Evolutionary conservation across 257 asterid genomes (phyloP).

Genomic region (Fraxinus excelsior): DNA sequence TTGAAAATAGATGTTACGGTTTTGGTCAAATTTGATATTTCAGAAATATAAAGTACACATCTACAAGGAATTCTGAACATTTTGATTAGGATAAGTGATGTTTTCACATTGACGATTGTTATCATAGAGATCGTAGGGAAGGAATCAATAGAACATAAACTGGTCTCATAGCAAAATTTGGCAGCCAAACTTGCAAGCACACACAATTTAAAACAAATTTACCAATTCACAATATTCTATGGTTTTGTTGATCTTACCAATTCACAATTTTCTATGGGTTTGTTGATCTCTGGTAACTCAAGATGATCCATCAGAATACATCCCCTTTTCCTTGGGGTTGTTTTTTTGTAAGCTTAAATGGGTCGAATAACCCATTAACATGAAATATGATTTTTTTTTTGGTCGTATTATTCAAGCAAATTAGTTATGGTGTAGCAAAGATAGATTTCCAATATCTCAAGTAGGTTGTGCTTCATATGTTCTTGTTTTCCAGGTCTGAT

Average conservation of each 20-base stretch:
- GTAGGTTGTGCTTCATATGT: conserved; percentile 4
- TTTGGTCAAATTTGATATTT: not conserved
- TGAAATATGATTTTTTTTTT: not conserved
- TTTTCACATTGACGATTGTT: not conserved
- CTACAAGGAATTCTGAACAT: not conserved
- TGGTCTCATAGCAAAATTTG: not conserved
- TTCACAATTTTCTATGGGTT: too few relatives aligned
- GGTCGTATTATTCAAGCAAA: not conserved
- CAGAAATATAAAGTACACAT: not conserved
- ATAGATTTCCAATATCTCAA: not conserved
- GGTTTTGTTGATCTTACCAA: too few relatives aligned
- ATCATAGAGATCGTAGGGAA: not conserved
- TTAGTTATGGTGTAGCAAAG: not conserved
- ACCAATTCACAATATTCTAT: not conserved
- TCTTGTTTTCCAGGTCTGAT: conserved; percentile 76
- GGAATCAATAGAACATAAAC: not conserved
- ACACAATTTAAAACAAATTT: not conserved
- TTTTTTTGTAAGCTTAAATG: not conserved
- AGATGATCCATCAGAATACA: not conserved
- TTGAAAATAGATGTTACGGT: not conserved
- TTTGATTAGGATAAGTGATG: not conserved
- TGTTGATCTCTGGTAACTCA: not conserved
- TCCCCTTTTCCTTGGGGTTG: conserved; percentile 1
- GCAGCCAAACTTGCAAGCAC: not conserved
- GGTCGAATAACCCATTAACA: not conserved